A percentile compares a stretch with the other conserved stretches of the same genome.
phyloP scores from a whole-genome alignment of 768 basidiomycete species.

The Suillus subaureus region DNA sequence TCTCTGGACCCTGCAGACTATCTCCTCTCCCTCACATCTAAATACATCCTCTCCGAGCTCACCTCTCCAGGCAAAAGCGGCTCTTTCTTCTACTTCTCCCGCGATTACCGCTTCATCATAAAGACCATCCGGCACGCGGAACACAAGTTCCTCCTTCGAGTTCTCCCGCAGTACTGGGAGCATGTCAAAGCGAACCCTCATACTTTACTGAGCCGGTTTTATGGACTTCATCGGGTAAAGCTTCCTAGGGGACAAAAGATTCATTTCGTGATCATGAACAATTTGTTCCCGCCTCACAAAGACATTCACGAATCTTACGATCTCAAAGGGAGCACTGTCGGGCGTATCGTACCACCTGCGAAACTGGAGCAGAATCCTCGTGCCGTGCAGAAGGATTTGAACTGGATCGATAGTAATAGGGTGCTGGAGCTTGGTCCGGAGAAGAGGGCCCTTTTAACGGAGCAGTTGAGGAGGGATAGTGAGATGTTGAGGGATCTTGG shows the following conservation, averaged over 20 bases:
- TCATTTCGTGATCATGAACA: constrained; percentile 99
- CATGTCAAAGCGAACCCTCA: constrained; percentile 92
- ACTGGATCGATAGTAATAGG: constrained; percentile 86
- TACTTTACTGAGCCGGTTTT: constrained; percentile 91
- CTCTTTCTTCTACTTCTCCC: constrained; percentile 98
- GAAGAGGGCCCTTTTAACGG: constrained; percentile 87
- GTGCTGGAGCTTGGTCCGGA: constrained; percentile 92
- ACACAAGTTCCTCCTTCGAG: constrained; percentile 88
- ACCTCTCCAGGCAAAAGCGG: constrained; percentile 99
- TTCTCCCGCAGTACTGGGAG: constrained; percentile 81
- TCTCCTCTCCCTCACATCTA: constrained; percentile 92
- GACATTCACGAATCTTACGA: constrained; percentile 99
- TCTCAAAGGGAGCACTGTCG: constrained; percentile 92
- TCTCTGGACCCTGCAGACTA: constrained; percentile 97
- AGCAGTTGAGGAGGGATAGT: constrained; percentile 87
- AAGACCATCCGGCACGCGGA: constrained; percentile 96
- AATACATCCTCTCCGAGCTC: constrained; percentile 97
- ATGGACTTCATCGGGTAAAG: constrained; percentile 97
- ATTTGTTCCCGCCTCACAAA: constrained; percentile 95
- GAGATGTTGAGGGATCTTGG: constrained; percentile 80
- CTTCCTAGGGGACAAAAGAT: constrained; percentile 92
- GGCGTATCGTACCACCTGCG: constrained; percentile 85
- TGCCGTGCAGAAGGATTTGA: constrained; percentile 93
- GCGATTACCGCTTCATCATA: constrained; percentile 99
- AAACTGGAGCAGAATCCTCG: constrained; percentile 75